Percentiles rank a stretch among this genome's conserved stretches.
phyloP scores from a whole-genome alignment of 2,329 filamentous ascomycete genomes.

The Rhinocladiella similis region DNA sequence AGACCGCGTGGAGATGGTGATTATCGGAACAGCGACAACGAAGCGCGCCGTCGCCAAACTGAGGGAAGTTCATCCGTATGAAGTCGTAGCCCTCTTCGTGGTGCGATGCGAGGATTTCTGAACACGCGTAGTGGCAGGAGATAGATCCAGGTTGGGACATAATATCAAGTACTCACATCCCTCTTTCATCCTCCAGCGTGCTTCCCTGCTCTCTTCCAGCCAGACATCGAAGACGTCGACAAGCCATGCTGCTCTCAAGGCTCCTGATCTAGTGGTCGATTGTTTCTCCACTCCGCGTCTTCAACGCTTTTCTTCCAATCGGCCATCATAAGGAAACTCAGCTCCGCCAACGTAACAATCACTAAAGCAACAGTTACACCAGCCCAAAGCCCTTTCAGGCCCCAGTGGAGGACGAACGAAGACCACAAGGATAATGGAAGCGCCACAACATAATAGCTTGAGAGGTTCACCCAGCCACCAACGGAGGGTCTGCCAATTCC shows the following conservation, averaged over 20 bases:
- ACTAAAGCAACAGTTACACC: conserved; percentile 66
- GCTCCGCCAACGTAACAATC: conserved; percentile 73
- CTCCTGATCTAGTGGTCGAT: background rate
- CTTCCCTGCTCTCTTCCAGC: no score
- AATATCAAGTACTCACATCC: no score
- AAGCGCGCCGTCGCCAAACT: conserved; percentile 42
- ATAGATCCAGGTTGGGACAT: no score
- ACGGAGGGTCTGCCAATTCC: conserved; percentile 77
- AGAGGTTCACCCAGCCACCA: conserved; percentile 75
- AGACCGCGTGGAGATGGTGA: conserved; percentile 45
- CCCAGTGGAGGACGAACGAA: conserved; percentile 67
- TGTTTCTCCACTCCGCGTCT: conserved; percentile 38
- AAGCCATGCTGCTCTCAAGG: background rate
- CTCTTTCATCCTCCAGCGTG: no score
- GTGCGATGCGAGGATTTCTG: background rate
- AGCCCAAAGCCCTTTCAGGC: conserved; percentile 70
- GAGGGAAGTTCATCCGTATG: conserved; percentile 47
- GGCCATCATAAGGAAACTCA: conserved; percentile 57
- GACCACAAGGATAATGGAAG: conserved; percentile 71
- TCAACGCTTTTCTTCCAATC: conserved; percentile 53
- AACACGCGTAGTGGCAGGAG: background rate
- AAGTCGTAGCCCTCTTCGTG: background rate
- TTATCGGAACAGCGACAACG: conserved; percentile 41
- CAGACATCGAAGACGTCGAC: no score
- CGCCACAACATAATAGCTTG: conserved; percentile 74